Conservation (phyloP, 768 basidiomycete genomes). For the Arthromyces matolae region DNA sequence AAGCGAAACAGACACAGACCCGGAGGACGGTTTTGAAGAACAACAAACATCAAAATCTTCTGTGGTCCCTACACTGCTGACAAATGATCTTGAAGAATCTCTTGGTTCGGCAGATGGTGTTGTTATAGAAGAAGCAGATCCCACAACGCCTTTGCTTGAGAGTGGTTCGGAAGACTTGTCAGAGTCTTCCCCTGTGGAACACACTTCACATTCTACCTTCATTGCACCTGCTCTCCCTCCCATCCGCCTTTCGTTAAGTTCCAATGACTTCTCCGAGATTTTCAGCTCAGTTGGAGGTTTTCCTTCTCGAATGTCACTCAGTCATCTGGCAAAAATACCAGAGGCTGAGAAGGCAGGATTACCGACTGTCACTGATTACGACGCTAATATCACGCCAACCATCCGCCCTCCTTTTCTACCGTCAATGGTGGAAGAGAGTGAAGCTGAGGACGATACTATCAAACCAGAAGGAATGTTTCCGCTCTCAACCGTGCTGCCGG, state of each 20-base stretch:
- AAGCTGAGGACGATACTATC: constrained; percentile 15
- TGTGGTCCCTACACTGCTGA: constrained; percentile 28
- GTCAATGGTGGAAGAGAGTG: constrained; percentile 10
- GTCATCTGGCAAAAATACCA: constrained; percentile 42
- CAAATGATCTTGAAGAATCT: constrained; percentile 34
- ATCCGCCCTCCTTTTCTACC: constrained; percentile 22
- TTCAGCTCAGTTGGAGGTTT: constrained; percentile 55
- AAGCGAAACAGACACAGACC: constrained; percentile 71
- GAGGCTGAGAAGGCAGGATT: constrained; percentile 29
- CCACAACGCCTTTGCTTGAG: constrained; percentile 27
- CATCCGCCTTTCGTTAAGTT: constrained; percentile 86
- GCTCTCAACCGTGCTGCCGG: background rate
- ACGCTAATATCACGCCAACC: constrained; percentile 23
- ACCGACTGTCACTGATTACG: constrained; percentile 28
- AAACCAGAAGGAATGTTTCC: background rate
- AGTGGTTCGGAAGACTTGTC: constrained; percentile 41
- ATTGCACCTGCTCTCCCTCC: constrained; percentile 87
- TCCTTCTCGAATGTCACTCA: constrained; percentile 43
- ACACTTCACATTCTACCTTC: constrained; percentile 67
- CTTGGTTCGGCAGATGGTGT: background rate
- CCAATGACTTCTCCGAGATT: constrained; percentile 76
- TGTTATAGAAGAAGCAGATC: constrained; percentile 21
- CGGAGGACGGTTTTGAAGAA: constrained; percentile 43
- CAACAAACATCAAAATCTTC: constrained; percentile 12
- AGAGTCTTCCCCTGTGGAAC: constrained; percentile 64